phyloP scores from a whole-genome alignment of 148 eudicot genomes.

The Arctostaphylos glauca region DNA sequence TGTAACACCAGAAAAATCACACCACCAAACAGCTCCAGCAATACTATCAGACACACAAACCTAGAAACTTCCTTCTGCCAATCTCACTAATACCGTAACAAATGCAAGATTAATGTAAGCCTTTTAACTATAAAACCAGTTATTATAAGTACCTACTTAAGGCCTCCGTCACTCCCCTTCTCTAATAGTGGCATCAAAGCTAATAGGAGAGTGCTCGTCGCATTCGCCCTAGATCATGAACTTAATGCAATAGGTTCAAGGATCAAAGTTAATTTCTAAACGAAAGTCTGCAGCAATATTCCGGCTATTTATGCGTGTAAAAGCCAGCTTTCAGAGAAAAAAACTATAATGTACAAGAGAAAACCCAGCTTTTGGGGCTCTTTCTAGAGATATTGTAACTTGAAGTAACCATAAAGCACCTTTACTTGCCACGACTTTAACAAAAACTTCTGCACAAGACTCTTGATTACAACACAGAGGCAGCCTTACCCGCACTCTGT shows the following conservation, averaged over 20 bases:
- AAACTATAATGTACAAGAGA: not conserved
- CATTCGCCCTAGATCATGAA: not conserved
- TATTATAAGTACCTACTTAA: not conserved
- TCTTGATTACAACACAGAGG: not conserved
- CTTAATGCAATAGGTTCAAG: not conserved
- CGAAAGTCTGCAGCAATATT: not conserved
- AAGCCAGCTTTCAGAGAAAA: not conserved
- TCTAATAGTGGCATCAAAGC: not conserved
- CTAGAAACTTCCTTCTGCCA: not conserved
- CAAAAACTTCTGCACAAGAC: not conserved
- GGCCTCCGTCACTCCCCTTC: not conserved
- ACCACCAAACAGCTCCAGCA: not conserved
- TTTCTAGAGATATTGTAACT: not conserved
- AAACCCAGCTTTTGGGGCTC: not conserved
- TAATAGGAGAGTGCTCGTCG: not conserved
- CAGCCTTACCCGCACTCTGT: not conserved
- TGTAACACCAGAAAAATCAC: not conserved
- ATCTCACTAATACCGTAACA: not conserved
- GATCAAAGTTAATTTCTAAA: not conserved
- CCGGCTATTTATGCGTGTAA: not conserved
- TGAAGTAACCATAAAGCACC: not conserved
- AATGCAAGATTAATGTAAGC: not conserved
- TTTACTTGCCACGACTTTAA: not conserved
- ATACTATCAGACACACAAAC: not conserved
- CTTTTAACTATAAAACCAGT: not conserved